Evolutionary conservation across 176 grass and related monocot genomes (phyloP).

Genomic region (Panicum miliaceum): DNA sequence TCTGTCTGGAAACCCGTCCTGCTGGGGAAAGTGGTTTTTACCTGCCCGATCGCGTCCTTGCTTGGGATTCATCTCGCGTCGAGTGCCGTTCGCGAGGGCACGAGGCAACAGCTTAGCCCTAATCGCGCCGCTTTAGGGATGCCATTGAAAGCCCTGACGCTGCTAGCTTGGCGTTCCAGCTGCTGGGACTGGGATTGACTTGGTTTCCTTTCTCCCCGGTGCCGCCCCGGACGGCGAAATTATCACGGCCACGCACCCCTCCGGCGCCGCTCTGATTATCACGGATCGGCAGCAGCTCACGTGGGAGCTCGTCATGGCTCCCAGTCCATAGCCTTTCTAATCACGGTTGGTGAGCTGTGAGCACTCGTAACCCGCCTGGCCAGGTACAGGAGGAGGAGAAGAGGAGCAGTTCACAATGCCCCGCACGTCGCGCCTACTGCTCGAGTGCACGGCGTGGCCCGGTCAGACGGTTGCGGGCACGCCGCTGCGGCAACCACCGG

Average conservation of each 20-base stretch:
- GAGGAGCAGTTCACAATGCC: neutral
- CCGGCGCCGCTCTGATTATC: neutral
- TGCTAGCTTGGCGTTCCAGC: conserved; percentile 24
- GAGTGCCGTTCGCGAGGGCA: too few relatives aligned
- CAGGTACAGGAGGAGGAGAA: neutral
- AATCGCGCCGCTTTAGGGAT: neutral
- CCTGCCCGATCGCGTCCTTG: neutral
- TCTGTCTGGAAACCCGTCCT: conserved; percentile 5
- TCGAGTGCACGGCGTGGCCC: neutral
- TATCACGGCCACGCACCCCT: neutral
- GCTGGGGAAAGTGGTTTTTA: too few relatives aligned
- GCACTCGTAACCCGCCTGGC: too few relatives aligned
- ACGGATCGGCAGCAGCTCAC: neutral
- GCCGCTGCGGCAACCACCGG: neutral
- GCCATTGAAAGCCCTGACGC: conserved; percentile 19
- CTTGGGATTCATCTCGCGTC: too few relatives aligned
- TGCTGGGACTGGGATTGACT: conserved; percentile 12
- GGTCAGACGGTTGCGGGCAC: neutral
- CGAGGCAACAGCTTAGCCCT: neutral
- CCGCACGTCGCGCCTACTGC: neutral
- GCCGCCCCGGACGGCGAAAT: neutral
- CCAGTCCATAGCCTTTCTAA: neutral
- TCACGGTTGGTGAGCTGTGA: neutral
- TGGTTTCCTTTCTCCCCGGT: neutral
- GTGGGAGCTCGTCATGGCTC: conserved; percentile 4